phyloP scores from a whole-genome alignment of 108 stramenopile species.

The Nitzschia sp. region DNA sequence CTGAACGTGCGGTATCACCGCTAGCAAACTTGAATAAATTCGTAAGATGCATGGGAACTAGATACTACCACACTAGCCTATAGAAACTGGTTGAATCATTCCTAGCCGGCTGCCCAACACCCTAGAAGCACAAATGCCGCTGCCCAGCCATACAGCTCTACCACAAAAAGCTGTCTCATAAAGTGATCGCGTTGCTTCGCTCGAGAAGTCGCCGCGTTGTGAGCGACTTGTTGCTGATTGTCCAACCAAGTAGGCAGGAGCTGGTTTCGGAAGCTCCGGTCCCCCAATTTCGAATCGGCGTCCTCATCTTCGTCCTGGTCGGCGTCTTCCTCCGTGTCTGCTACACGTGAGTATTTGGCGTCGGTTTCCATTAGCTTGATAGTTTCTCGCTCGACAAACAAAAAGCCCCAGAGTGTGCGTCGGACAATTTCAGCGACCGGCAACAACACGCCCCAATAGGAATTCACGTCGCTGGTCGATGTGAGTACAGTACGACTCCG shows the following conservation, averaged over 20 bases:
- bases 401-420: conserved; percentile 79
- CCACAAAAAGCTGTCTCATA: conserved; percentile 46
- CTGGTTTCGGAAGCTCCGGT: conserved; percentile 25
- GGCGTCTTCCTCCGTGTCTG: conserved; percentile 18
- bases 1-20: too few relatives aligned
- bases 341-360: conserved; percentile 45
- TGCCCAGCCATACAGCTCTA: conserved; percentile 58
- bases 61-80: too few relatives aligned
- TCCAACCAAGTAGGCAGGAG: conserved; percentile 55
- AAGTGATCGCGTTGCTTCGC: conserved; percentile 30
- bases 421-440: conserved; percentile 73
- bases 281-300: conserved; percentile 36
- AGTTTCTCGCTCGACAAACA: conserved; percentile 81
- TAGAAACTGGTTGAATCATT: too few relatives aligned
- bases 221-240: conserved; percentile 47
- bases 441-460: conserved; percentile 73
- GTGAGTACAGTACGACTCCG: conserved; percentile 59
- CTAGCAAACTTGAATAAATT: too few relatives aligned
- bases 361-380: conserved; percentile 66
- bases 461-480: conserved; percentile 63
- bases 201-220: conserved; percentile 36
- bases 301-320: conserved; percentile 36
- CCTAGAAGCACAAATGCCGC: conserved; percentile 60
- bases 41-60: too few relatives aligned
- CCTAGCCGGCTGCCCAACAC: conserved; percentile 41